Evolutionary conservation across 257 asterid species (phyloP).

Genomic region (Solanum habrochaites): DNA sequence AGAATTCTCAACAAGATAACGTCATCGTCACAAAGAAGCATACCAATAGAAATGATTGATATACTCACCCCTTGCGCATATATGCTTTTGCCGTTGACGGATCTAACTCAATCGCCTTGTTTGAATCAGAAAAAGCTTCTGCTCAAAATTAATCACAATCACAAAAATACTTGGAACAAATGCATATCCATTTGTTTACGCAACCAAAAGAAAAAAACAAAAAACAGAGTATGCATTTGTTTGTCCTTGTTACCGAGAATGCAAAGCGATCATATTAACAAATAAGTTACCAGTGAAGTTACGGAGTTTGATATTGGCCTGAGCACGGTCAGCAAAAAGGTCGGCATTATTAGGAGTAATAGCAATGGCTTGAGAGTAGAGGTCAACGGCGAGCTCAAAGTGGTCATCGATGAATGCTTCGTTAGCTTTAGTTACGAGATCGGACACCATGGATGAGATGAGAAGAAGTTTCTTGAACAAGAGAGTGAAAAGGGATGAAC

Average conservation of each 20-base stretch:
- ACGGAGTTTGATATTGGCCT: slow-evolving; percentile 72
- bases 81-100: slow-evolving; percentile 71
- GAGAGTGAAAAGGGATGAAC: neutral
- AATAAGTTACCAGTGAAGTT: slow-evolving; percentile 30
- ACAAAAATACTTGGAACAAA: neutral
- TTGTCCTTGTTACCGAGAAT: neutral
- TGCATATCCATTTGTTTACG: neutral
- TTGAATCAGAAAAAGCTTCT: slow-evolving; percentile 89
- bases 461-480: neutral
- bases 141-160: neutral
- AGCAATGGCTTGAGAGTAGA: slow-evolving; percentile 75
- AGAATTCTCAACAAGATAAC: neutral
- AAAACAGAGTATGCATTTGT: neutral
- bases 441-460: slow-evolving; percentile 56
- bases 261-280: neutral
- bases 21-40: neutral
- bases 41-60: neutral
- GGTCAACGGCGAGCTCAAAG: slow-evolving; percentile 94
- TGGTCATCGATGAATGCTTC: slow-evolving; percentile 95
- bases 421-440: slow-evolving; percentile 71
- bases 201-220: neutral
- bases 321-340: slow-evolving; percentile 83
- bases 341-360: slow-evolving; percentile 55
- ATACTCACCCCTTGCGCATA: slow-evolving; percentile 82
- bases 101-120: slow-evolving; percentile 60